phyloP scores from a whole-genome alignment of 1,139 yeast genomes.

The Candida sanyaensis region DNA sequence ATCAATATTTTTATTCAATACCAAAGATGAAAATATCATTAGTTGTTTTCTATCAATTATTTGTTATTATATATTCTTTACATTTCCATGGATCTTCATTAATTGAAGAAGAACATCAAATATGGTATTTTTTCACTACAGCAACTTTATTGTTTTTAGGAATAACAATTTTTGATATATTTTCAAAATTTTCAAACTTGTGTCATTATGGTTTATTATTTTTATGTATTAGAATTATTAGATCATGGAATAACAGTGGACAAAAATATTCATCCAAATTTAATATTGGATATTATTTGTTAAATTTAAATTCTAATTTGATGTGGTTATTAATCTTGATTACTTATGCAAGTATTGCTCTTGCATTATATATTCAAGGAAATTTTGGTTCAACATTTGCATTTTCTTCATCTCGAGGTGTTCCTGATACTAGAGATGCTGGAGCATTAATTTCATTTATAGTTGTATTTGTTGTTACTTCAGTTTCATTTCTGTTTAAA shows the following conservation, averaged over 20 bases:
- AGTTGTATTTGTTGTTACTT: constrained; percentile 37
- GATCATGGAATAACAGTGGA: constrained; percentile 91
- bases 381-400: constrained; percentile 14
- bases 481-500: constrained; percentile 57
- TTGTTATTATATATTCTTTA: constrained; percentile 49
- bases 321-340: constrained; percentile 53
- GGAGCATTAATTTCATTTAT: constrained; percentile 38
- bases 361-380: constrained; percentile 32
- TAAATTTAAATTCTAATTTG: constrained; percentile 25
- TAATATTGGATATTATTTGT: constrained; percentile 49
- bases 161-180: constrained; percentile 13
- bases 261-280: constrained; percentile 63
- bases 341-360: constrained; percentile 35
- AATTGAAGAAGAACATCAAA: constrained; percentile 95
- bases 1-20: constrained; percentile 17
- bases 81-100: constrained; percentile 87
- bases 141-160: constrained; percentile 21
- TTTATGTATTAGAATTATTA: constrained; percentile 55
- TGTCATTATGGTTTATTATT: constrained; percentile 31
- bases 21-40: constrained; percentile 14
- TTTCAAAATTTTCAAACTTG: constrained; percentile 4
- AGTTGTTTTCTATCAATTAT: constrained; percentile 24
- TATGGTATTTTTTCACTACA: constrained; percentile 85
- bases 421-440: constrained; percentile 18
- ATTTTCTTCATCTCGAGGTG: neutral